Base-by-base conservation (phyloP, 1,284 basidiomycete species). In the Inonotus hispidus region DNA sequence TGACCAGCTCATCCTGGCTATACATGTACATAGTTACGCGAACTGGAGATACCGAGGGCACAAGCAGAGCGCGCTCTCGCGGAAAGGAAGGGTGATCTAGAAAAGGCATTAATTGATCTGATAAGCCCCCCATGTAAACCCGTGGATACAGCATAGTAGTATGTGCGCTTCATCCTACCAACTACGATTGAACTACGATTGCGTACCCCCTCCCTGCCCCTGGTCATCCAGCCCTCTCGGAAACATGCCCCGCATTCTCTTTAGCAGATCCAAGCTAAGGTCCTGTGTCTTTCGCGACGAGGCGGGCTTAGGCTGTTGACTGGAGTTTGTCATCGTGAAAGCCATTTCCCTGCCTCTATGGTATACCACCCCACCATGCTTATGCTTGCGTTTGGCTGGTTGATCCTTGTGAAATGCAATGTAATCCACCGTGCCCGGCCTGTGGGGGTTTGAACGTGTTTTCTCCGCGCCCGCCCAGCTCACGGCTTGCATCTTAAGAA, bases 31-130 rank as follows among this genome's bases (percentile, higher is more conserved):
- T 66, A 88, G 86, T 76, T 86, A 8, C 76, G 78, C 62, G 85
- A 88, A 72, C 80, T 88, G 59, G 86, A 88, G 66, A 80, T 87
- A 59, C 70, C 84, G 6, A 76, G 80, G 47, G 66, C 72, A 5
- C 81, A 83, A 64, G 86, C 85, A 3, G 86, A 86, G 66, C 81
- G 79, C 64, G 74, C 78, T 1, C 73, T 88, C 4, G 67, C 69
- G 16, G 79, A 82, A 46, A 75, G 82, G 66, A 75, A 73, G 45
- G 80, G 77, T 39, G 77, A 82, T 63, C 56, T 82, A 3, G 63
- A 63, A 4, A 77, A 77, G 63, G 73, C 81, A n/a, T 69, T 83
- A 45, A 68, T 69, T 14, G 71, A 75, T 2, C 73, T 83, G 19
- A 61, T 68, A 27, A 52, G 11, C 11, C 50, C 50, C 19, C 16